Evolutionary conservation across 2,329 filamentous ascomycete genomes (phyloP).

Genomic region (Akanthomyces uredinophilus): DNA sequence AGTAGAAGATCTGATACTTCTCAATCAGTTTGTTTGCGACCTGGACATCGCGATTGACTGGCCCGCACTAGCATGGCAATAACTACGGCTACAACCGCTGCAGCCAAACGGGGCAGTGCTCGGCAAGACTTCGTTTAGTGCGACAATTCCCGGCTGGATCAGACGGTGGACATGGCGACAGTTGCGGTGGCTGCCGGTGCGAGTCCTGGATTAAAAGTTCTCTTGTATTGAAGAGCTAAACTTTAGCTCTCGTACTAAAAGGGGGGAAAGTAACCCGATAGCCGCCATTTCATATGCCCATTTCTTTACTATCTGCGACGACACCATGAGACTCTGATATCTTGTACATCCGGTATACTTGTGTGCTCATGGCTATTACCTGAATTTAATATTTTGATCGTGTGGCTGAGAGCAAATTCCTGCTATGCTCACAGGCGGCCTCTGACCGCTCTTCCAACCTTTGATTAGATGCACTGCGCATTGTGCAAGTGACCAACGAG

Average conservation of each 20-base stretch:
- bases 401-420: conserved; percentile 1
- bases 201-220: not conserved
- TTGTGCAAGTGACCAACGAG: not conserved
- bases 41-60: not conserved
- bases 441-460: not conserved
- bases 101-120: not conserved
- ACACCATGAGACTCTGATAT: conserved; percentile 2
- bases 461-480: not conserved
- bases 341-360: conserved; percentile 2
- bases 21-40: not conserved
- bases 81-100: not conserved
- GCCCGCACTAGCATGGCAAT: not conserved
- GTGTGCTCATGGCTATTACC: not conserved
- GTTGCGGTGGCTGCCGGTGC: not conserved
- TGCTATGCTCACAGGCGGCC: not conserved
- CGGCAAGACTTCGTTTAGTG: not conserved
- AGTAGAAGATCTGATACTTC: no score
- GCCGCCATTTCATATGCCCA: conserved; percentile 1
- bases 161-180: not conserved
- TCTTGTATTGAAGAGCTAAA: not conserved
- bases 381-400: not conserved
- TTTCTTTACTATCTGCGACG: not conserved
- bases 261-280: not conserved
- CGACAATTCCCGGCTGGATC: not conserved
- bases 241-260: not conserved